Evolutionary conservation across 176 grass and related monocot genomes (phyloP), one percentile per base, ranked within the genome.

Genomic region (Cocos nucifera): DNA sequence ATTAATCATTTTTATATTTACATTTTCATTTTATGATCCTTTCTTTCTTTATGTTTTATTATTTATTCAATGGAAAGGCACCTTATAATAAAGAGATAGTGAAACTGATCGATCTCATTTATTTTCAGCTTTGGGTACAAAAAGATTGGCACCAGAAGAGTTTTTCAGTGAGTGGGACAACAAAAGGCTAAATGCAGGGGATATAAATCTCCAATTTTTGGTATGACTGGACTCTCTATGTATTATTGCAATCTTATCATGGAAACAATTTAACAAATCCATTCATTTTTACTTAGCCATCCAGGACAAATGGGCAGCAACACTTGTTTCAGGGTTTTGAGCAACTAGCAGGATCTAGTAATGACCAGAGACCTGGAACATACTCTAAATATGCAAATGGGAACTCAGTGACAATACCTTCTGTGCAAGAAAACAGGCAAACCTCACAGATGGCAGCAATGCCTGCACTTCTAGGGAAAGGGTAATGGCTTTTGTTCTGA

Each of bases 401-500:
- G 30, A 35, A 35, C 30, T 74, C 79, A 56, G 50, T 75, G 22
- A 22, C 64, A 44, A 7, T 35, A 35, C 49, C 74, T 4, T 72
- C 83, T 63, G 69, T 72, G 24, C 87, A 91, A 57, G 25, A 62
- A 49, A 62, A 72, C 8, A 2, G 27, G 4, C 58, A 72, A 28
- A 53, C 58, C 22, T 51, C 23, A 15, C 52, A 76, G 30, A 35
- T 35, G 24, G 62, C 57, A 74, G 50, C 15, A 9, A 73, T 92
- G 77, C 61, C 84, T 61, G 73, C 78, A 74, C 73, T 91, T 49
- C 51, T 81, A 32, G 84, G 84, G 67, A 91, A 98, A 88, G 84
- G 93, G 87, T 92, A 83, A 76, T n/a, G 29, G 30, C 30, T 26
- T 80, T 53, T 17, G 50, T 73, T 51, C 56, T 75, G 56, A 30